phyloP scores from a whole-genome alignment of 768 basidiomycete genomes.

The Kwoniella sp. region DNA sequence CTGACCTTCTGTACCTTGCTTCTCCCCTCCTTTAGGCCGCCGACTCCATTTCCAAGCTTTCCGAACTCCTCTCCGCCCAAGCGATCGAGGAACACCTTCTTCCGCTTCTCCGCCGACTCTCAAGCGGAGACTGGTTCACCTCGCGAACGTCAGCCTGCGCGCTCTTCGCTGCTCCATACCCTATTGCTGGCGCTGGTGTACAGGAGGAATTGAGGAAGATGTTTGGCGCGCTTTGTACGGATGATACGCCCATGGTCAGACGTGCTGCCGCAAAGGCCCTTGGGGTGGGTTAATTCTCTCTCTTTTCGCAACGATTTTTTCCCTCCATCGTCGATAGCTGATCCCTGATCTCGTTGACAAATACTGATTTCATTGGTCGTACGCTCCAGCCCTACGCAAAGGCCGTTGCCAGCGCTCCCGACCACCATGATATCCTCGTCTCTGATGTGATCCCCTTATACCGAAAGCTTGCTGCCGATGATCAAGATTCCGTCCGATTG shows the following conservation, averaged over 20 bases:
- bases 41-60: constrained; percentile 90
- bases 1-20: too few species aligned
- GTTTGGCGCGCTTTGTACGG: constrained; percentile 76
- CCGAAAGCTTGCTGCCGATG: constrained; percentile 88
- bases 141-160: constrained; percentile 94
- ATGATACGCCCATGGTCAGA: constrained; percentile 98
- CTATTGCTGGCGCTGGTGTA: constrained; percentile 51
- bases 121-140: constrained; percentile 97
- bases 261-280: constrained; percentile 95
- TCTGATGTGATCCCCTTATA: constrained; percentile 89
- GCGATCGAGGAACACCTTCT: constrained; percentile 90
- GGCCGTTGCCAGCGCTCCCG: constrained; percentile 63
- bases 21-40: constrained; percentile 68
- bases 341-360: too few species aligned
- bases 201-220: constrained; percentile 84
- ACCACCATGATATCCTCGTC: constrained; percentile 68
- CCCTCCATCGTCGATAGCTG: too few species aligned
- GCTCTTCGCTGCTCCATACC: constrained; percentile 86
- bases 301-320: too few species aligned
- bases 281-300: constrained; percentile 87
- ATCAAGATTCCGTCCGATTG: constrained; percentile 95
- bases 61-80: constrained; percentile 69
- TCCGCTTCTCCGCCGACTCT: constrained; percentile 83
- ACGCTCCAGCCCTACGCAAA: constrained; percentile 71
- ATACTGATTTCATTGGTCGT: too few species aligned